Conservation (phyloP, 192 early-diverging fungal species). For the Paraglomus occultum region DNA sequence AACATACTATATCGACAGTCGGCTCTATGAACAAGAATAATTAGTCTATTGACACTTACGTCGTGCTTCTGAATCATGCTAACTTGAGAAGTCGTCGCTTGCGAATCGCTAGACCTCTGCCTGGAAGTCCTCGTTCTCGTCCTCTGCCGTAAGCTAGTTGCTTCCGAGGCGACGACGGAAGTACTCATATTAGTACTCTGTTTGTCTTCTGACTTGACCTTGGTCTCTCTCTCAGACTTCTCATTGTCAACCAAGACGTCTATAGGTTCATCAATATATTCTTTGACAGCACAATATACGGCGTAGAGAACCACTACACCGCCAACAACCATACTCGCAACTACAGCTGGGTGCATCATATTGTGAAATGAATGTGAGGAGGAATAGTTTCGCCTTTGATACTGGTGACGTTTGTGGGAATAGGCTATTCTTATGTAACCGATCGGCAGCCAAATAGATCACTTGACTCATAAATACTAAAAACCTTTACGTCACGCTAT, state of each 20-base stretch:
- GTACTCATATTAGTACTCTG: not conserved
- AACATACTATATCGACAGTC: too few species aligned
- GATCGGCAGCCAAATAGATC: too few species aligned
- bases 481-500: too few species aligned
- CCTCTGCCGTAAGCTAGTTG: not conserved
- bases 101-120: too few species aligned
- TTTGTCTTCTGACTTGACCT: not conserved
- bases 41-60: not conserved
- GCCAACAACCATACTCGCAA: not conserved
- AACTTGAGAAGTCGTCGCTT: too few species aligned
- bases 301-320: not conserved
- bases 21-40: not conserved
- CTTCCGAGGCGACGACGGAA: not conserved
- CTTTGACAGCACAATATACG: slow-evolving; percentile 7
- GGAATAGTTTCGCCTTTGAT: too few species aligned
- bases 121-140: slow-evolving; percentile 4
- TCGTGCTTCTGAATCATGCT: not conserved
- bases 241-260: not conserved
- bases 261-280: not conserved
- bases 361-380: not conserved
- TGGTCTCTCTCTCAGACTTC: not conserved
- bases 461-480: too few species aligned
- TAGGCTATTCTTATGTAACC: too few species aligned
- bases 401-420: too few species aligned
- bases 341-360: slow-evolving; percentile 18